A percentile compares a stretch with the other conserved stretches of the same genome.
phyloP scores from a whole-genome alignment of 352 stramenopile species.

The Phytophthora chlamydospora region DNA sequence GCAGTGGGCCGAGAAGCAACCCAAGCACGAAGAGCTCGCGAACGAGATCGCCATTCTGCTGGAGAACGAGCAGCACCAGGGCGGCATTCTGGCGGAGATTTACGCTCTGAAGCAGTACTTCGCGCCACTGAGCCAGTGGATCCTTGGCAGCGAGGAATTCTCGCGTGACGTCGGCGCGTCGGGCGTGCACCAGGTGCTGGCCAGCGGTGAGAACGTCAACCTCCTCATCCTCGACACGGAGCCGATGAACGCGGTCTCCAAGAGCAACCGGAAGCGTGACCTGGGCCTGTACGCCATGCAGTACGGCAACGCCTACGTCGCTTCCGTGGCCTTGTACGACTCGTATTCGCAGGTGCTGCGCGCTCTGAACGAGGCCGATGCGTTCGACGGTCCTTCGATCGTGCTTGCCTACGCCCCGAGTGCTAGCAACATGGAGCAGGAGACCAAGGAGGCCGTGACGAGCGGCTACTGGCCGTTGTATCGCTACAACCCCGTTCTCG shows the following conservation, averaged over 20 bases:
- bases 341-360: constrained; percentile 88
- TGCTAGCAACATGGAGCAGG: constrained; percentile 87
- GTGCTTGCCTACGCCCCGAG: constrained; percentile 90
- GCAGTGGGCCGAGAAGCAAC: constrained; percentile 57
- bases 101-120: constrained; percentile 67
- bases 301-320: constrained; percentile 94
- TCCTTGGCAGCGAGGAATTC: constrained; percentile 79
- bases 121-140: constrained; percentile 78
- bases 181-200: constrained; percentile 75
- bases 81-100: constrained; percentile 53
- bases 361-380: constrained; percentile 91
- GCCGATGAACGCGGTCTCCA: constrained; percentile 64
- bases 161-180: constrained; percentile 72
- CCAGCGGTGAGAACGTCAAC: constrained; percentile 80
- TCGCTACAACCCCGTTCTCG: constrained; percentile 88
- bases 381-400: constrained; percentile 90
- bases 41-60: constrained; percentile 73
- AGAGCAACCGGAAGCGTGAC: constrained; percentile 89
- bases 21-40: constrained; percentile 61
- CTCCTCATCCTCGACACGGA: constrained; percentile 80
- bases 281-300: constrained; percentile 93
- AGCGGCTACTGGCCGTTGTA: constrained; percentile 93
- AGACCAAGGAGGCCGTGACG: constrained; percentile 87
- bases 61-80: constrained; percentile 58
- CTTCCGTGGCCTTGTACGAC: constrained; percentile 91